A percentile compares a stretch with the other conserved stretches of the same genome.
These are phyloP conservation scores for Candida schatavii DNA, from an alignment of 805 yeast species.

Conservation along the genomic window DNA sequence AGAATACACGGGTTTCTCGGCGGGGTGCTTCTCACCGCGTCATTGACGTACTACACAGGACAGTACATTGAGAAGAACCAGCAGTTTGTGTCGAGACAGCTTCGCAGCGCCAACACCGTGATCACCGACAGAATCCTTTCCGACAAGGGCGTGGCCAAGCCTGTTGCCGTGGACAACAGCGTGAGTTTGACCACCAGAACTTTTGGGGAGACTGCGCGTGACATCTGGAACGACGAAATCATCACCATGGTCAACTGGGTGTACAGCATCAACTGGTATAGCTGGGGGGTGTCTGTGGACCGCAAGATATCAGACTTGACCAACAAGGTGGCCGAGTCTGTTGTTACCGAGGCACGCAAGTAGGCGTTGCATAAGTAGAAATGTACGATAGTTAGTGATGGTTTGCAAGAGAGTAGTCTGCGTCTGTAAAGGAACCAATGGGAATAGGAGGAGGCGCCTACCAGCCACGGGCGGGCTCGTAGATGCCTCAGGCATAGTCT, in stretches of 20 bases:
- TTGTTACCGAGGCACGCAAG: constrained; percentile 1
- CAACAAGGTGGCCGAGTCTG: constrained; percentile 18
- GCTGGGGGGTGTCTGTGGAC: constrained; percentile 35
- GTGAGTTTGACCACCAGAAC: constrained; percentile 28
- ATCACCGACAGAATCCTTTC: constrained; percentile 54
- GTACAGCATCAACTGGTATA: constrained; percentile 52
- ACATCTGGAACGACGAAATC: constrained; percentile 77
- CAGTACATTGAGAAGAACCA: constrained; percentile 51
- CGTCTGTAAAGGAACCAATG: too few relatives aligned
- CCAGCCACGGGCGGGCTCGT: too few relatives aligned
- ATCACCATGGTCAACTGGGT: constrained; percentile 62
- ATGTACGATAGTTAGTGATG: too few relatives aligned
- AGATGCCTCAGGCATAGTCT: too few relatives aligned
- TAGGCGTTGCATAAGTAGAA: too few relatives aligned
- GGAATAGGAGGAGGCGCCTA: too few relatives aligned
- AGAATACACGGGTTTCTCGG: constrained; percentile 44
- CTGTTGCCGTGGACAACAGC: constrained; percentile 39
- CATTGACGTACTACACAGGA: constrained; percentile 60
- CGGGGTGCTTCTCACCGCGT: constrained; percentile 61
- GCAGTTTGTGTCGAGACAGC: constrained; percentile 41
- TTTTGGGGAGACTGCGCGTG: constrained; percentile 61
- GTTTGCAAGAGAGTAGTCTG: too few relatives aligned
- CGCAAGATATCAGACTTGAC: constrained; percentile 26
- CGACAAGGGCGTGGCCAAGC: constrained; percentile 43
- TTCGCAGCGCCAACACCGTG: constrained; percentile 47